Evolutionary conservation across 495 filamentous ascomycete genomes (phyloP).

Genomic region (Cairneyella variabilis): DNA sequence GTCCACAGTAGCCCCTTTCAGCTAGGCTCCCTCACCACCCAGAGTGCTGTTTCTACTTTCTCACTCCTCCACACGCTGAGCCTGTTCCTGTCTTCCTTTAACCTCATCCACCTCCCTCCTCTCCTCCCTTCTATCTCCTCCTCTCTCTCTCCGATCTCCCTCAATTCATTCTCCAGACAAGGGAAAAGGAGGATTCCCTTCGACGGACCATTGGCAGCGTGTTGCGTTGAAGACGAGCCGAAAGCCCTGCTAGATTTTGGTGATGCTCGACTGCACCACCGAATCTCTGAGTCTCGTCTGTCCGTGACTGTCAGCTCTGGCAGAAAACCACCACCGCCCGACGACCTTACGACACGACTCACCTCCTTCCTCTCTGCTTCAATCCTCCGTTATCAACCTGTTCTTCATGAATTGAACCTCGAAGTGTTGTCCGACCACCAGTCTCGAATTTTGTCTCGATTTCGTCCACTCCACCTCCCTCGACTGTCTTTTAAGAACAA

Average conservation of each 20-base stretch:
- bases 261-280: conserved; percentile 20
- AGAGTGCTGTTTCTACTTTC: not conserved
- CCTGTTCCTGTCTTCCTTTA: conserved; percentile 10
- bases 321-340: conserved; percentile 2
- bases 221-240: conserved; percentile 23
- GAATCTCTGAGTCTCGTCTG: conserved; percentile 16
- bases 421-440: not conserved
- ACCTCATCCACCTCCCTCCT: conserved; percentile 5
- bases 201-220: conserved; percentile 20
- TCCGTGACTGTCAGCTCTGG: conserved; percentile 23
- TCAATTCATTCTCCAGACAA: conserved; percentile 14
- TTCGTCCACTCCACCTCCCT: not conserved
- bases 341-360: no score
- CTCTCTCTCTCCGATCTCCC: conserved; percentile 10
- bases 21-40: not conserved
- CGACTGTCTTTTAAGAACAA: not conserved
- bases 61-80: no score
- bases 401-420: not conserved
- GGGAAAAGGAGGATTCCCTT: conserved; percentile 19
- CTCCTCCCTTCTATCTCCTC: conserved; percentile 1
- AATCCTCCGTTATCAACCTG: no score
- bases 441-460: not conserved
- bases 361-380: not conserved
- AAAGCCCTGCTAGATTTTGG: not conserved
- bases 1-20: not conserved